A percentile compares a stretch with the other conserved stretches of the same genome.
These are phyloP conservation scores for Ogataea neopini DNA, from an alignment of 805 yeast genomes.

Conservation along the genomic window DNA sequence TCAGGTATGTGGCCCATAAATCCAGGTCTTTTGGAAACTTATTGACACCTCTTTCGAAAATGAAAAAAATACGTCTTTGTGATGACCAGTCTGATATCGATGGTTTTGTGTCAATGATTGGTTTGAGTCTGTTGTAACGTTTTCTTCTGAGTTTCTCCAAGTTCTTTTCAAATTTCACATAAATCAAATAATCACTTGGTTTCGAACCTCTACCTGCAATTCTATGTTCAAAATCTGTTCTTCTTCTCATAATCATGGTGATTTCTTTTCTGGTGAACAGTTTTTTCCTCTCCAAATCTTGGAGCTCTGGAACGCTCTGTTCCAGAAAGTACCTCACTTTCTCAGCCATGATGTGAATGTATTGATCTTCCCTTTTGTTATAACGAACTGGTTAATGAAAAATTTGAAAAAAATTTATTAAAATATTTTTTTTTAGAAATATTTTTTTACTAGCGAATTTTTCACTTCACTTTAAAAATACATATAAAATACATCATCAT, in stretches of 20 bases:
- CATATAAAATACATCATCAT: constrained; percentile 10
- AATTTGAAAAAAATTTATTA: not conserved
- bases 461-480: not conserved
- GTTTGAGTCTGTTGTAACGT: constrained; percentile 61
- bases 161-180: constrained; percentile 77
- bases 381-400: too few species aligned
- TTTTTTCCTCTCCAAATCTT: constrained; percentile 79
- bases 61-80: constrained; percentile 72
- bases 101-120: constrained; percentile 57
- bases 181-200: constrained; percentile 73
- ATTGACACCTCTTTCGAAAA: constrained; percentile 79
- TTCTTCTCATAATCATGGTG: constrained; percentile 79
- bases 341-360: constrained; percentile 41
- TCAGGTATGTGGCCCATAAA: constrained; percentile 78
- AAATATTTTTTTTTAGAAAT: not conserved
- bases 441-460: not conserved
- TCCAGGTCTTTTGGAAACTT: constrained; percentile 75
- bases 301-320: constrained; percentile 85
- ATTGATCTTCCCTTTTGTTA: too few species aligned
- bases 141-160: constrained; percentile 77
- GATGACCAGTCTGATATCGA: constrained; percentile 88
- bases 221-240: constrained; percentile 95
- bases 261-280: constrained; percentile 83
- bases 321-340: constrained; percentile 55
- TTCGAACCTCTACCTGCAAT: constrained; percentile 80